A percentile compares a stretch with the other conserved stretches of the same genome.
Conservation (phyloP, 345 rosid species). For the Aegle marmelos region DNA sequence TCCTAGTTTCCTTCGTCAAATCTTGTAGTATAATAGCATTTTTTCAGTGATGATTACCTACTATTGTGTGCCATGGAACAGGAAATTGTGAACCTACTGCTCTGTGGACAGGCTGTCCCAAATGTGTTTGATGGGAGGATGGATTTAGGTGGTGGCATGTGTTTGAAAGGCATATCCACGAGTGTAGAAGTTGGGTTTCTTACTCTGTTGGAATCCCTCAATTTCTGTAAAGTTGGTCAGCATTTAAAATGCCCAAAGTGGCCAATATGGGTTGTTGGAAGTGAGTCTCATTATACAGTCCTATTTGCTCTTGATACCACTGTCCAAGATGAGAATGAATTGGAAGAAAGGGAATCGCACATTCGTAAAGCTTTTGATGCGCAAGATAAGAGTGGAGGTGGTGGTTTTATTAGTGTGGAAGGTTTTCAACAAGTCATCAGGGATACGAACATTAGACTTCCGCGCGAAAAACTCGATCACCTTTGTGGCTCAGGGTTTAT, state of each 20-base stretch:
- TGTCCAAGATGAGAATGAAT: constrained; percentile 92
- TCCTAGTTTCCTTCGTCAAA: background rate
- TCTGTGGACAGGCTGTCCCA: constrained; percentile 95
- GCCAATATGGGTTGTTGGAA: constrained; percentile 99
- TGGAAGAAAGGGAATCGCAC: constrained; percentile 87
- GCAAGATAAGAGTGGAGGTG: constrained; percentile 98
- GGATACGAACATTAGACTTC: constrained; percentile 61
- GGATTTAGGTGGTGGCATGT: constrained; percentile 98
- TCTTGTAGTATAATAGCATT: constrained; percentile 1
- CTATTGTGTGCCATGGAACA: constrained; percentile 32
- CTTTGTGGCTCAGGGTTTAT: constrained; percentile 77
- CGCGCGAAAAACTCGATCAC: constrained; percentile 62
- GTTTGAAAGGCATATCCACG: constrained; percentile 75
- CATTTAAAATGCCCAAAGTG: constrained; percentile 85
- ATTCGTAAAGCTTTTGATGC: constrained; percentile 89
- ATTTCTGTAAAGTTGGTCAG: constrained; percentile 95
- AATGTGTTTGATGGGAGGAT: constrained; percentile 95
- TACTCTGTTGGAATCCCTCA: constrained; percentile 89
- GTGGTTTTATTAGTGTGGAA: constrained; percentile 95
- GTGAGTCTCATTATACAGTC: constrained; percentile 98
- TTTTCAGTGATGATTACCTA: constrained; percentile 2
- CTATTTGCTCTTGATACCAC: constrained; percentile 80
- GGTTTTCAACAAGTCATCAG: constrained; percentile 84
- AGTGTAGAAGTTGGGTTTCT: constrained; percentile 95
- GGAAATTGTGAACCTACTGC: constrained; percentile 94